Conservation (phyloP, 75 land plant genomes). For the Chamaecyparis obtusa region DNA sequence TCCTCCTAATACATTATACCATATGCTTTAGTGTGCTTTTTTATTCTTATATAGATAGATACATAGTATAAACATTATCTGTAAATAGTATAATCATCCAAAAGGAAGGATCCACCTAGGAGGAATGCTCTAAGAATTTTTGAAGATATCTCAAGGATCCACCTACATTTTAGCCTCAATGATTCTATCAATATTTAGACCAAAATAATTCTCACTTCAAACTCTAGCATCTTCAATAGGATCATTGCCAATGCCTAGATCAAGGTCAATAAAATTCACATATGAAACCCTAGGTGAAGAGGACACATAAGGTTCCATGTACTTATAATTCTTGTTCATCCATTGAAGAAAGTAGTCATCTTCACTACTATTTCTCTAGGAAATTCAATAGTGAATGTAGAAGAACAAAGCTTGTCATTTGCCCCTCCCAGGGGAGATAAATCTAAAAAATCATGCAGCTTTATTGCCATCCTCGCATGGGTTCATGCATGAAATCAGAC, state of each 20-base stretch:
- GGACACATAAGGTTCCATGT: background rate
- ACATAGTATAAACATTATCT: too few species aligned
- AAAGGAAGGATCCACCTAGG: background rate
- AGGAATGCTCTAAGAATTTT: constrained; percentile 23
- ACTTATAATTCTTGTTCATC: too few species aligned
- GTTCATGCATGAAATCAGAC: background rate
- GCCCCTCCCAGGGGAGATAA: constrained; percentile 7
- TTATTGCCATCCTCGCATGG: background rate
- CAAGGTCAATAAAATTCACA: constrained; percentile 10
- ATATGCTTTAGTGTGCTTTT: too few species aligned
- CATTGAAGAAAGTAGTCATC: too few species aligned
- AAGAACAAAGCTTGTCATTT: background rate
- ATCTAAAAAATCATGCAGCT: background rate
- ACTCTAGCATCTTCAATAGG: background rate
- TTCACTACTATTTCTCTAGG: background rate
- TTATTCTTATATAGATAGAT: too few species aligned
- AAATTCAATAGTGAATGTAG: constrained; percentile 11
- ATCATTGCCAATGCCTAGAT: constrained; percentile 5
- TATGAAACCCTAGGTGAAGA: too few species aligned
- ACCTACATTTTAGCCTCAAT: constrained; percentile 22
- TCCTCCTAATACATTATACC: too few species aligned
- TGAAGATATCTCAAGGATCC: background rate
- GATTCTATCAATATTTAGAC: constrained; percentile 21
- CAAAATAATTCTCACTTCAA: constrained; percentile 41
- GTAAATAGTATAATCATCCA: too few species aligned